Evolutionary conservation across 1,139 yeast species (phyloP).

Genomic region (Scheffersomyces insectosa): DNA sequence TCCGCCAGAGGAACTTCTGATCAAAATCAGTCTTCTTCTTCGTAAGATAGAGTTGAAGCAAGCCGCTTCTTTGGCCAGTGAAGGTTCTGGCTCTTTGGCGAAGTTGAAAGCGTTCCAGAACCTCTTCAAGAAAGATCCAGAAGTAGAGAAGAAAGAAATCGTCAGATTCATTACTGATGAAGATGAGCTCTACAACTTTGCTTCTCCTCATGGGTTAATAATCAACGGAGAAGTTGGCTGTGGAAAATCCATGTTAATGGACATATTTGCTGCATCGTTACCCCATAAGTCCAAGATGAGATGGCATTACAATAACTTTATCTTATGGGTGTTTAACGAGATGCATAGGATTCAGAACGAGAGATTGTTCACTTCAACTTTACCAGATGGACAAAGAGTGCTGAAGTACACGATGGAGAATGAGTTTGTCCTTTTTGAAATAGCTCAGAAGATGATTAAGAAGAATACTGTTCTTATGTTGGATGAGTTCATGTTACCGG

Average conservation of each 20-base stretch:
- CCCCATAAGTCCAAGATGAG: slow-evolving; percentile 67
- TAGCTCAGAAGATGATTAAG: slow-evolving; percentile 65
- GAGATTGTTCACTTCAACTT: slow-evolving; percentile 33
- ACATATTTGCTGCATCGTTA: slow-evolving; percentile 63
- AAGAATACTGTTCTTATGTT: slow-evolving; percentile 60
- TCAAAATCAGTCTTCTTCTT: slow-evolving; percentile 48
- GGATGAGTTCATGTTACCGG: slow-evolving; percentile 78
- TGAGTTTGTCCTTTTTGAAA: slow-evolving; percentile 64
- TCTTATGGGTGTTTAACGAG: slow-evolving; percentile 65
- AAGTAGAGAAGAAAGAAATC: slow-evolving; percentile 32
- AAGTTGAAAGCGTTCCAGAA: slow-evolving; percentile 19
- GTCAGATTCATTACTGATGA: slow-evolving; percentile 59
- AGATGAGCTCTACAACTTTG: slow-evolving; percentile 57
- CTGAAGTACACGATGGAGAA: slow-evolving; percentile 48
- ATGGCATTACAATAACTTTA: slow-evolving; percentile 72
- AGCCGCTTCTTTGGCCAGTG: slow-evolving; percentile 19
- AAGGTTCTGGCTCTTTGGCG: slow-evolving; percentile 9
- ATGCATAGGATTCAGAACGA: slow-evolving; percentile 56
- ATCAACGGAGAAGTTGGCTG: slow-evolving; percentile 77
- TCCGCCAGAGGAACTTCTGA: slow-evolving; percentile 54
- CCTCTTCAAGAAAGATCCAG: slow-evolving; percentile 28
- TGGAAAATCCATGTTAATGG: slow-evolving; percentile 76
- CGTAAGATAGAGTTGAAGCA: slow-evolving; percentile 46
- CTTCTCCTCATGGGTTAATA: slow-evolving; percentile 64
- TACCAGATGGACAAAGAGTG: slow-evolving; percentile 28